phyloP scores from a whole-genome alignment of 2,329 filamentous ascomycete species.

The Paraphoma chrysanthemicola region DNA sequence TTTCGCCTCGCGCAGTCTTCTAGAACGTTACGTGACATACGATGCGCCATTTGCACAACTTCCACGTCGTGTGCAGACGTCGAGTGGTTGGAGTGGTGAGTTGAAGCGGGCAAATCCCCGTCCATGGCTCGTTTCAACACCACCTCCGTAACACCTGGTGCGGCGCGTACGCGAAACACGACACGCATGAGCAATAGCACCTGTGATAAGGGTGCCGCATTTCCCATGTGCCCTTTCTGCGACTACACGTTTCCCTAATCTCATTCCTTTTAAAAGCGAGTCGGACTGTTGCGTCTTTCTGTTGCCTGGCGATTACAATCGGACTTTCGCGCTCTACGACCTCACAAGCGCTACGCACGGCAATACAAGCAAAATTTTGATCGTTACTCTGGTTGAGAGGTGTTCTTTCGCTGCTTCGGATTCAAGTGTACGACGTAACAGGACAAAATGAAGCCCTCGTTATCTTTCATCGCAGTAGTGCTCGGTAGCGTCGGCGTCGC shows the following conservation, averaged over 20 bases:
- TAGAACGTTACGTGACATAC: too few relatives aligned
- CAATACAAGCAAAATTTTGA: too few relatives aligned
- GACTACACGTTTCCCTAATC: too few relatives aligned
- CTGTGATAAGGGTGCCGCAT: not conserved
- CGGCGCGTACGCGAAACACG: slow-evolving; percentile 21
- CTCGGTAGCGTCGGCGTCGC: slow-evolving; percentile 17
- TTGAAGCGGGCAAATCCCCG: not conserved
- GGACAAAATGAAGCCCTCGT: slow-evolving; percentile 21
- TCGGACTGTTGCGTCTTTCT: slow-evolving; percentile 14
- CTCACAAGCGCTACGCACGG: too few relatives aligned
- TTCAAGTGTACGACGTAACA: not conserved
- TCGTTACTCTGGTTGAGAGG: too few relatives aligned
- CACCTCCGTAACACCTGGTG: slow-evolving; percentile 24
- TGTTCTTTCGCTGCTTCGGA: not conserved
- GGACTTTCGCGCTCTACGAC: too few relatives aligned
- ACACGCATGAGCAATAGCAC: slow-evolving; percentile 13
- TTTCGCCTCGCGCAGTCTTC: too few relatives aligned
- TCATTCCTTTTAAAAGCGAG: slow-evolving; percentile 12
- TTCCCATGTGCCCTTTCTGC: not conserved
- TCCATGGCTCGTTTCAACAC: slow-evolving; percentile 15
- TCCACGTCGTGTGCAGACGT: too few relatives aligned
- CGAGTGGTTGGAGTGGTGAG: too few relatives aligned
- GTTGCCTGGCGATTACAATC: slow-evolving; percentile 9
- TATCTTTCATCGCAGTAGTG: slow-evolving; percentile 20
- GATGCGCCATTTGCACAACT: too few relatives aligned